Evolutionary conservation across 2,329 filamentous ascomycete species (phyloP).

Genomic region (Exophiala alcalophila): DNA sequence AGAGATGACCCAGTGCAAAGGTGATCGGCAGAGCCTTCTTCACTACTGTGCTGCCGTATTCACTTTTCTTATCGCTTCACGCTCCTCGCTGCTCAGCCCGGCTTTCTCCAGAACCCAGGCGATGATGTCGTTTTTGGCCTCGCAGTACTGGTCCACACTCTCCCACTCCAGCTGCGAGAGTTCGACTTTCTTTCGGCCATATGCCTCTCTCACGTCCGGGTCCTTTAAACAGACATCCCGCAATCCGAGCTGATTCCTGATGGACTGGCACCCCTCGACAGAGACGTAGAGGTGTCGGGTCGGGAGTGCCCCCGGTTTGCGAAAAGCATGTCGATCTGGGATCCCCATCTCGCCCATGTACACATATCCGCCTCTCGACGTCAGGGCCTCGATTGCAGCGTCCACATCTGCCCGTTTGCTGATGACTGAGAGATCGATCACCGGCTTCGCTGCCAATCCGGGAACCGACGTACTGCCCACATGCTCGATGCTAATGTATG

Average conservation of each 20-base stretch:
- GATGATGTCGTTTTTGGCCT: slow-evolving; percentile 26
- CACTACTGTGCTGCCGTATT: slow-evolving; percentile 10
- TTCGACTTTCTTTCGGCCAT: slow-evolving; percentile 19
- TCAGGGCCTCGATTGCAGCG: slow-evolving; percentile 34
- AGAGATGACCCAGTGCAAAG: too few relatives aligned
- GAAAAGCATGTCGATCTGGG: slow-evolving; percentile 36
- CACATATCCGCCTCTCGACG: slow-evolving; percentile 34
- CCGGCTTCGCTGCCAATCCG: slow-evolving; percentile 37
- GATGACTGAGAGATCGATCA: slow-evolving; percentile 39
- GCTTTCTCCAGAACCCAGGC: slow-evolving; percentile 21
- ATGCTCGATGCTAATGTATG: slow-evolving; percentile 35
- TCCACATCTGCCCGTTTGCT: slow-evolving; percentile 32
- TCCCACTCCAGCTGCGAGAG: slow-evolving; percentile 21
- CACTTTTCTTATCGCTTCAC: slow-evolving; percentile 16
- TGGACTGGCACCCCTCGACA: slow-evolving; percentile 35
- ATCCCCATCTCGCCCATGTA: slow-evolving; percentile 40
- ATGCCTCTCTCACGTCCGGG: slow-evolving; percentile 32
- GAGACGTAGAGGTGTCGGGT: slow-evolving; percentile 40
- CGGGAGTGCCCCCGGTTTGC: slow-evolving; percentile 32
- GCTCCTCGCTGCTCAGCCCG: slow-evolving; percentile 17
- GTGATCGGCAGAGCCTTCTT: too few relatives aligned
- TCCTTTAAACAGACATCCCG: slow-evolving; percentile 37
- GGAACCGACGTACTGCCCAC: slow-evolving; percentile 40
- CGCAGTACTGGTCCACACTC: slow-evolving; percentile 25
- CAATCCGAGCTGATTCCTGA: slow-evolving; percentile 40